A percentile compares a stretch with the other conserved stretches of the same genome.
These are phyloP conservation scores for Trametes versicolor DNA, from an alignment of 1,284 basidiomycete species.

Conservation along the genomic window DNA sequence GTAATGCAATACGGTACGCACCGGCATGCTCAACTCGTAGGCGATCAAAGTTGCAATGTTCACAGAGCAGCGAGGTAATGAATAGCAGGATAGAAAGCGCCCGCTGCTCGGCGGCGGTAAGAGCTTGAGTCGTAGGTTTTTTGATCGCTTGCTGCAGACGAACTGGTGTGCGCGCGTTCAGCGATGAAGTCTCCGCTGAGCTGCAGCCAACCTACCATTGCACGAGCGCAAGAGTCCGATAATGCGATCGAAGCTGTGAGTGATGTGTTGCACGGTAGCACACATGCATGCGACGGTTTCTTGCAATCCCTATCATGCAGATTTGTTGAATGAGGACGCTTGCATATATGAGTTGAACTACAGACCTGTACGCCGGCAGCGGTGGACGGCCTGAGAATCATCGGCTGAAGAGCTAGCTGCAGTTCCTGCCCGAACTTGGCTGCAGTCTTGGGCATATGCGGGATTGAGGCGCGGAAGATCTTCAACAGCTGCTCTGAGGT, in stretches of 20 bases:
- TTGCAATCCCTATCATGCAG: conserved; percentile 73
- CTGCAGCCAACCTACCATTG: conserved; percentile 62
- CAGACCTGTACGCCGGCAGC: conserved; percentile 69
- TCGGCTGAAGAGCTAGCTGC: conserved; percentile 82
- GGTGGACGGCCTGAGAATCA: conserved; percentile 85
- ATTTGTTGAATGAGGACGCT: background rate
- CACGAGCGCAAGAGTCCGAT: conserved; percentile 85
- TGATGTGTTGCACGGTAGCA: conserved; percentile 84
- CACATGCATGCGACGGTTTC: conserved; percentile 95
- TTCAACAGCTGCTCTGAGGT: conserved; percentile 88
- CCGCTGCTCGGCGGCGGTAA: conserved; percentile 50
- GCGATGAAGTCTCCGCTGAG: background rate
- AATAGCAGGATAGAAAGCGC: conserved; percentile 75
- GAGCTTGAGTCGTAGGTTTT: conserved; percentile 34
- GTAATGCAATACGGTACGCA: conserved; percentile 42
- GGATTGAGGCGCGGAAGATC: conserved; percentile 88
- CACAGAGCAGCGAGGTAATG: conserved; percentile 86
- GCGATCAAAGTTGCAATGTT: conserved; percentile 89
- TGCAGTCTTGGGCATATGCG: conserved; percentile 88
- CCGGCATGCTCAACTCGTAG: conserved; percentile 69
- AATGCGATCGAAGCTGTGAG: conserved; percentile 84
- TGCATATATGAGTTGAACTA: background rate
- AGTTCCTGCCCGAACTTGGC: conserved; percentile 89
- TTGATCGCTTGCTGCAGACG: conserved; percentile 66
- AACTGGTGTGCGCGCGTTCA: conserved; percentile 45